Evolutionary conservation across 805 yeast species (phyloP).

Genomic region (Tetrapisispora arboricola): DNA sequence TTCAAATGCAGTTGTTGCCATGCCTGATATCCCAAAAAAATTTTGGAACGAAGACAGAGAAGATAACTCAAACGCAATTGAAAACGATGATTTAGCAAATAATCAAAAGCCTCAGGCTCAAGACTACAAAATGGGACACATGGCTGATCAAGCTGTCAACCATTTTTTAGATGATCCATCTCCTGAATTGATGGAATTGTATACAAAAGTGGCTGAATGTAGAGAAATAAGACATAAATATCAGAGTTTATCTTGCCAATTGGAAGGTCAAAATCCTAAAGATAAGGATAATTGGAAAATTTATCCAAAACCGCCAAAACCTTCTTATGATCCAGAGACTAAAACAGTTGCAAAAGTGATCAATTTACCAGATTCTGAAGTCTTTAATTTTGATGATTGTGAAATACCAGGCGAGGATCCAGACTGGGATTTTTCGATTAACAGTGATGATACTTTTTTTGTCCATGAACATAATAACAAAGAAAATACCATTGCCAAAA

Average conservation of each 20-base stretch:
- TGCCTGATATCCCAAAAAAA: conserved; percentile 14
- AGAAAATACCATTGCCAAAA: conserved; percentile 36
- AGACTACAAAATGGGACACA: conserved; percentile 35
- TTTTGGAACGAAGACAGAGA: conserved; percentile 1
- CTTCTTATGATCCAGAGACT: conserved; percentile 63
- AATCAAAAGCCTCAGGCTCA: conserved; percentile 2
- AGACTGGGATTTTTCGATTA: conserved; percentile 48
- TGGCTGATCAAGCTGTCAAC: conserved; percentile 37
- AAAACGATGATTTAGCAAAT: not conserved
- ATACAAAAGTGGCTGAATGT: conserved; percentile 52
- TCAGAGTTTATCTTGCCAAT: conserved; percentile 59
- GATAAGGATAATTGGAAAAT: conserved; percentile 64
- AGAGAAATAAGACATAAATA: conserved; percentile 69
- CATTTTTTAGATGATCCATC: conserved; percentile 43
- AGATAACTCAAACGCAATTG: not conserved
- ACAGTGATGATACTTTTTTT: conserved; percentile 62
- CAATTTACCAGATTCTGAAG: conserved; percentile 33
- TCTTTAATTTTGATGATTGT: conserved; percentile 35
- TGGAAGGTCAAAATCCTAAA: conserved; percentile 74
- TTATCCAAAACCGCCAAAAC: conserved; percentile 91
- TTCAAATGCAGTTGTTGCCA: conserved; percentile 16
- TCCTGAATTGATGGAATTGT: conserved; percentile 55
- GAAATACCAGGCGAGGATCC: conserved; percentile 33
- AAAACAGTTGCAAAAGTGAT: conserved; percentile 39
- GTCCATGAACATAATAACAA: conserved; percentile 34